These are phyloP conservation scores for Penicillium griseofulvum DNA, from an alignment of 2,329 filamentous ascomycete genomes.

Conservation along the genomic window DNA sequence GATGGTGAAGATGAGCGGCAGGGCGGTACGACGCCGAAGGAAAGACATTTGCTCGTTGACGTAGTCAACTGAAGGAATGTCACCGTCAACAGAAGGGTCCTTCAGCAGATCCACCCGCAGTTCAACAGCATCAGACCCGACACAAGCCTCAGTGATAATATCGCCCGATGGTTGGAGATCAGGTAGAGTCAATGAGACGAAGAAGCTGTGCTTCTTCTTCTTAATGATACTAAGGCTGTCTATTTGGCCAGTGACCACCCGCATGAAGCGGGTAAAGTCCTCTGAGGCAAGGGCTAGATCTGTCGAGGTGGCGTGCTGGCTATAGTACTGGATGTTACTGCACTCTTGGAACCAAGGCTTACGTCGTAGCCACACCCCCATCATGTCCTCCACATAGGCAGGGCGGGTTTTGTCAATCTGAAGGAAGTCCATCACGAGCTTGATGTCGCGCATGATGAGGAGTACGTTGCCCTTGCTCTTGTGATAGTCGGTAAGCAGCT, in stretches of 20 bases:
- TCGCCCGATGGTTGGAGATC: slow-evolving; percentile 63
- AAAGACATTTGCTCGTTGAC: slow-evolving; percentile 78
- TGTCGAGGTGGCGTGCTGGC: slow-evolving; percentile 59
- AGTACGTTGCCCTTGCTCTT: slow-evolving; percentile 78
- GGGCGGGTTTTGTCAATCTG: slow-evolving; percentile 85
- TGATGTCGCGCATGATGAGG: slow-evolving; percentile 81
- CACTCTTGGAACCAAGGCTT: slow-evolving; percentile 89
- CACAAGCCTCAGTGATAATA: slow-evolving; percentile 67
- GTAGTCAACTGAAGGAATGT: slow-evolving; percentile 67
- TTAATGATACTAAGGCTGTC: slow-evolving; percentile 57
- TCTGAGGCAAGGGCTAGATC: slow-evolving; percentile 55
- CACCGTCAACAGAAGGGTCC: slow-evolving; percentile 60
- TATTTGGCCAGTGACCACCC: slow-evolving; percentile 63
- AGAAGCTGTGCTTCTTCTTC: slow-evolving; percentile 75
- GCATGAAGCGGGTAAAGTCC: slow-evolving; percentile 72
- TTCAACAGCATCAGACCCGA: slow-evolving; percentile 91
- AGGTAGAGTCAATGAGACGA: slow-evolving; percentile 84
- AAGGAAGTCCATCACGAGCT: slow-evolving; percentile 83
- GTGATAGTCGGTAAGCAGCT: slow-evolving; percentile 71
- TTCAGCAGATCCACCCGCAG: slow-evolving; percentile 86
- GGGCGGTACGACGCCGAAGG: slow-evolving; percentile 66
- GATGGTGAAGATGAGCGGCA: slow-evolving; percentile 90
- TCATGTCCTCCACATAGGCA: slow-evolving; percentile 89
- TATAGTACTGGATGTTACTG: slow-evolving; percentile 93
- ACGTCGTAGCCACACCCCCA: slow-evolving; percentile 82